phyloP scores from a whole-genome alignment of 2,329 filamentous ascomycete species.

The Coniochaeta ligniaria region DNA sequence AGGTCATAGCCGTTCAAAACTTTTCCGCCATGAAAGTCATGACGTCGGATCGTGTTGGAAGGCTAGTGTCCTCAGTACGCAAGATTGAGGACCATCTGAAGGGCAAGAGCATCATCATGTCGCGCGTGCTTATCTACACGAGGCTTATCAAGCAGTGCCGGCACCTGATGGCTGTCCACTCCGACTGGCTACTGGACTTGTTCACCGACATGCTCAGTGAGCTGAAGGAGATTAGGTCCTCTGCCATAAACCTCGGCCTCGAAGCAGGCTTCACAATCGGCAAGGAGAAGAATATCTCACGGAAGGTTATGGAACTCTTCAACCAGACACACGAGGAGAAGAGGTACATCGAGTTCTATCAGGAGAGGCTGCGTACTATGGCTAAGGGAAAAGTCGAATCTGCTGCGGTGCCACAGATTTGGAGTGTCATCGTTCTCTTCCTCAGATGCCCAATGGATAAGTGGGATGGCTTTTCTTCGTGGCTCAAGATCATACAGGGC shows the following conservation, averaged over 20 bases:
- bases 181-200: conserved; percentile 76
- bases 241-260: conserved; percentile 68
- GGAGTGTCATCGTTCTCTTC: conserved; percentile 76
- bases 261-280: conserved; percentile 65
- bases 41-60: conserved; percentile 62
- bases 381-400: conserved; percentile 55
- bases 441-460: conserved; percentile 57
- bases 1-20: conserved; percentile 71
- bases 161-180: conserved; percentile 60
- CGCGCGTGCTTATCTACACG: conserved; percentile 72
- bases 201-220: conserved; percentile 76
- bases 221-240: conserved; percentile 66
- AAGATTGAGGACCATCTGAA: conserved; percentile 65
- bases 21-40: conserved; percentile 67
- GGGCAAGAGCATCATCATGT: conserved; percentile 74
- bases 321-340: conserved; percentile 39
- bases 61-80: conserved; percentile 63
- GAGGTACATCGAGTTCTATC: conserved; percentile 64
- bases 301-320: conserved; percentile 58
- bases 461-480: conserved; percentile 69
- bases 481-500: conserved; percentile 71
- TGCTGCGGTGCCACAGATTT: conserved; percentile 73
- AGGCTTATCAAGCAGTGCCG: conserved; percentile 67
- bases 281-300: conserved; percentile 59
- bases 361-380: conserved; percentile 61